phyloP scores from a whole-genome alignment of 2,329 filamentous ascomycete species.

The Hymenoscyphus fraxineus region DNA sequence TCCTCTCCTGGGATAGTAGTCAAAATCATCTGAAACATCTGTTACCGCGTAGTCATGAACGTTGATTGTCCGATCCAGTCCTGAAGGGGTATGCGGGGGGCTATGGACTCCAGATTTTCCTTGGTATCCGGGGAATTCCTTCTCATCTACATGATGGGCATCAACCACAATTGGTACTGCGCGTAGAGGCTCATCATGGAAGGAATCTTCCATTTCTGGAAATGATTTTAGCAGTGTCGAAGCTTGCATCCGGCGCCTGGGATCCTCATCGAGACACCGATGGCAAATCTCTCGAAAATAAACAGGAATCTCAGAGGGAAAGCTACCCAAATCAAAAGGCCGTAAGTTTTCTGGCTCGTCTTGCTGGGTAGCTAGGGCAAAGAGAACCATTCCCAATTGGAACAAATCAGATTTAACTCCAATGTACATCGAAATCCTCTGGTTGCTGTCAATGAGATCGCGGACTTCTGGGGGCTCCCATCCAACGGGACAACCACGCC shows the following conservation, averaged over 20 bases:
- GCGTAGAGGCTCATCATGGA: slow-evolving; percentile 15
- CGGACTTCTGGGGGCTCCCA: slow-evolving; percentile 96
- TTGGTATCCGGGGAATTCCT: slow-evolving; percentile 13
- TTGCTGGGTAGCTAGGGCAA: slow-evolving; percentile 81
- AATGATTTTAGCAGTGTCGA: slow-evolving; percentile 68
- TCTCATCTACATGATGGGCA: slow-evolving; percentile 24
- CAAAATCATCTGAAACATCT: slow-evolving; percentile 27
- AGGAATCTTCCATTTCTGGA: slow-evolving; percentile 42
- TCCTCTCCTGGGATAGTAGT: slow-evolving; percentile 31
- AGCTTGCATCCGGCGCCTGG: slow-evolving; percentile 70
- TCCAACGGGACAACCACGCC: slow-evolving; percentile 91
- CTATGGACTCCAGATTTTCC: slow-evolving; percentile 15
- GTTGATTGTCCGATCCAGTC: slow-evolving; percentile 17
- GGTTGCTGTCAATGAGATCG: slow-evolving; percentile 78
- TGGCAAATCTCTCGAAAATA: slow-evolving; percentile 79
- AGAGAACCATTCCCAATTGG: slow-evolving; percentile 92
- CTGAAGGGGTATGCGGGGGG: slow-evolving; percentile 14
- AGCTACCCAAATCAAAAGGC: slow-evolving; percentile 56
- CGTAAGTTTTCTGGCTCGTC: slow-evolving; percentile 85
- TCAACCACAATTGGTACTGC: slow-evolving; percentile 31
- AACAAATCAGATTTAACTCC: slow-evolving; percentile 96
- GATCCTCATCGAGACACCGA: slow-evolving; percentile 68
- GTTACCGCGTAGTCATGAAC: slow-evolving; percentile 29
- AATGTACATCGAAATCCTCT: slow-evolving; percentile 94
- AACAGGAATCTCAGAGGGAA: slow-evolving; percentile 62